A percentile compares a stretch with the other conserved stretches of the same genome.
Evolutionary conservation across 1,139 yeast genomes (phyloP).

Genomic region (Geotrichum histeridarum): DNA sequence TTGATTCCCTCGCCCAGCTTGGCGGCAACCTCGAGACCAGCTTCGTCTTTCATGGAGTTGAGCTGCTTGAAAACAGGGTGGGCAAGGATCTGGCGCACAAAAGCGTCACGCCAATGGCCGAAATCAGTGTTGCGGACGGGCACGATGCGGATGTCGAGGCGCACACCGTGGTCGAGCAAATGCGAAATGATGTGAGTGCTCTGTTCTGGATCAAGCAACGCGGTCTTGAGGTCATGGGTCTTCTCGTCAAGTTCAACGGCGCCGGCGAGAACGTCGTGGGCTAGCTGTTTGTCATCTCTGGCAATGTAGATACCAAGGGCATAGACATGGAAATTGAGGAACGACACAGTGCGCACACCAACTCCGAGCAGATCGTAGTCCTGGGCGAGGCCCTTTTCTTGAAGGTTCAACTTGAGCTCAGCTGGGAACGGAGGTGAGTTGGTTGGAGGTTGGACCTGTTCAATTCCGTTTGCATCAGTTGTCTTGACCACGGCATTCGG

Average conservation of each 20-base stretch:
- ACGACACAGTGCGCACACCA: slow-evolving; percentile 80
- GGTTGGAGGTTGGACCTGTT: slow-evolving; percentile 19
- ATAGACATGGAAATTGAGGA: slow-evolving; percentile 76
- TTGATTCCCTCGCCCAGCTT: slow-evolving; percentile 36
- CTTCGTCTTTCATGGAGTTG: slow-evolving; percentile 28
- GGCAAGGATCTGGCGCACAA: slow-evolving; percentile 67
- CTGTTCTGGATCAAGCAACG: slow-evolving; percentile 53
- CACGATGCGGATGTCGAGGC: slow-evolving; percentile 65
- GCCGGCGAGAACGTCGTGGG: slow-evolving; percentile 43
- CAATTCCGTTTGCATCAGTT: slow-evolving; percentile 12
- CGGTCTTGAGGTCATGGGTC: slow-evolving; percentile 49
- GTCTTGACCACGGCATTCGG: slow-evolving; percentile 3
- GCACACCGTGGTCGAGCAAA: slow-evolving; percentile 56
- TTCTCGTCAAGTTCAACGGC: slow-evolving; percentile 23
- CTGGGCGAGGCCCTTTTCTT: slow-evolving; percentile 26
- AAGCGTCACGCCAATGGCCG: slow-evolving; percentile 82
- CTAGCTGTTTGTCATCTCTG: slow-evolving; percentile 48
- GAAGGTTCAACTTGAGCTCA: slow-evolving; percentile 1
- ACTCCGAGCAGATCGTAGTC: slow-evolving; percentile 59
- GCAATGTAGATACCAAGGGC: slow-evolving; percentile 79
- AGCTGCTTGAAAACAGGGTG: slow-evolving; percentile 44
- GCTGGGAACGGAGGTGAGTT: slow-evolving; percentile 19
- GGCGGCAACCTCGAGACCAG: slow-evolving; percentile 26
- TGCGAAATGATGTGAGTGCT: slow-evolving; percentile 52
- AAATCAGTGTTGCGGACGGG: slow-evolving; percentile 90